Conservation (phyloP, 2,329 filamentous ascomycete genomes). For the Phyllosticta paracitricarpa region DNA sequence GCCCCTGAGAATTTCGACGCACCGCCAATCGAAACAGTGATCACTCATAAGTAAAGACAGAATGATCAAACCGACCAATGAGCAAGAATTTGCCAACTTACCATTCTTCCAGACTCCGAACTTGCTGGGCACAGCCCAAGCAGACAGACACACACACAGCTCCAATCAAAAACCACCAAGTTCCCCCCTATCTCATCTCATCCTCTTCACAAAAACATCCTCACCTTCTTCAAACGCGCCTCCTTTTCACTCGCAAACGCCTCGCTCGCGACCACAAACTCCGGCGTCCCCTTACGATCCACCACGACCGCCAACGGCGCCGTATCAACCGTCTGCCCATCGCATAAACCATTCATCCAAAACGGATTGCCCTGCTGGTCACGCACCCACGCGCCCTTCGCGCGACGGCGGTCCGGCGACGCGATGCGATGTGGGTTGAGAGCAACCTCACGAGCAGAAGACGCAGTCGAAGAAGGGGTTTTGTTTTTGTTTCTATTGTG, state of each 20-base stretch:
- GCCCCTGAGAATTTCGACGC: too few relatives aligned
- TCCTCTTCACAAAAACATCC: neutral
- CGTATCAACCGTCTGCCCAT: neutral
- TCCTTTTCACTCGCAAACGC: neutral
- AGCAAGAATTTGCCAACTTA: too few relatives aligned
- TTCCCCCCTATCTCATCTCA: neutral
- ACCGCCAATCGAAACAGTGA: too few relatives aligned
- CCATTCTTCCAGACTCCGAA: too few relatives aligned
- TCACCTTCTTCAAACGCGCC: neutral
- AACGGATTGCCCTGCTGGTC: neutral
- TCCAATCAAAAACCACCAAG: too few relatives aligned
- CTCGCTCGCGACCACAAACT: neutral
- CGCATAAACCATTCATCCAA: neutral
- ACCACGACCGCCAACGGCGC: neutral
- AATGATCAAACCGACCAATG: too few relatives aligned
- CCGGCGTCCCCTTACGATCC: neutral
- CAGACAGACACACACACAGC: too few relatives aligned
- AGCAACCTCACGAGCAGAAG: neutral
- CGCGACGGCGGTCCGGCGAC: neutral
- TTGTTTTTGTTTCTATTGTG: too few relatives aligned
- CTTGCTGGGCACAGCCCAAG: too few relatives aligned
- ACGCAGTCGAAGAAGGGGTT: neutral
- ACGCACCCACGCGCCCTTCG: neutral
- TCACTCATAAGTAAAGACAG: too few relatives aligned
- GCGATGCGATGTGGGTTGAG: neutral